Conservation (phyloP, 1,284 basidiomycete species). For the Phlebopus sp. region DNA sequence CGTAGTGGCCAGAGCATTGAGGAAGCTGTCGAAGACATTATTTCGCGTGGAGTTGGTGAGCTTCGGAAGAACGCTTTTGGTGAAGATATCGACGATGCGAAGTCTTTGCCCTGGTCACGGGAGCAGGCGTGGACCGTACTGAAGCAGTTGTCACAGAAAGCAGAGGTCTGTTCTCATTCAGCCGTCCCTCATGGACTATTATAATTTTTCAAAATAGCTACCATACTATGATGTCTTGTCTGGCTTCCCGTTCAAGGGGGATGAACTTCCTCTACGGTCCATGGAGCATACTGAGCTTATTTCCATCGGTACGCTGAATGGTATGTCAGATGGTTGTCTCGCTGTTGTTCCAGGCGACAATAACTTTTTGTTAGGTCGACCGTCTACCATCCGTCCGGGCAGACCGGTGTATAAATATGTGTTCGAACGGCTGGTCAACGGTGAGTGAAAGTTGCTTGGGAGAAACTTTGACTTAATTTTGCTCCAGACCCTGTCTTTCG, state of each 20-base stretch:
- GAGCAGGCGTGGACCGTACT: constrained; percentile 90
- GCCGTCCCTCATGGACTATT: neutral
- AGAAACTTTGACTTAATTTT: constrained; percentile 1
- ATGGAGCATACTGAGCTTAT: constrained; percentile 93
- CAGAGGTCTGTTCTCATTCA: constrained; percentile 55
- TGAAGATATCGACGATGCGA: constrained; percentile 86
- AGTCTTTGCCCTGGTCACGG: constrained; percentile 78
- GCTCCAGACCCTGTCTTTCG: constrained; percentile 71
- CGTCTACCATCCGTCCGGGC: constrained; percentile 82
- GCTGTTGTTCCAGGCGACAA: constrained; percentile 3
- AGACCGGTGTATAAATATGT: constrained; percentile 88
- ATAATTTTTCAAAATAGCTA: constrained; percentile 43
- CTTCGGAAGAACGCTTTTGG: constrained; percentile 91
- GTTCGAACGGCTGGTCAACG: constrained; percentile 77
- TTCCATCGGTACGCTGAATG: constrained; percentile 73
- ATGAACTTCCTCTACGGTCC: constrained; percentile 76
- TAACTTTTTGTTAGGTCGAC: constrained; percentile 57
- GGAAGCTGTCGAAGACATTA: constrained; percentile 88
- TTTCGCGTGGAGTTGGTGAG: constrained; percentile 77
- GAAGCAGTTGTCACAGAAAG: constrained; percentile 64
- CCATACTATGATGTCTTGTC: constrained; percentile 82
- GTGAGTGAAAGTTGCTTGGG: constrained; percentile 38
- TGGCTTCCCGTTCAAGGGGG: constrained; percentile 90
- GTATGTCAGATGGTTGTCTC: constrained; percentile 35
- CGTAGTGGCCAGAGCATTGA: constrained; percentile 69